Conservation (phyloP, 306 rosid genomes). For the Trifolium dubium region DNA sequence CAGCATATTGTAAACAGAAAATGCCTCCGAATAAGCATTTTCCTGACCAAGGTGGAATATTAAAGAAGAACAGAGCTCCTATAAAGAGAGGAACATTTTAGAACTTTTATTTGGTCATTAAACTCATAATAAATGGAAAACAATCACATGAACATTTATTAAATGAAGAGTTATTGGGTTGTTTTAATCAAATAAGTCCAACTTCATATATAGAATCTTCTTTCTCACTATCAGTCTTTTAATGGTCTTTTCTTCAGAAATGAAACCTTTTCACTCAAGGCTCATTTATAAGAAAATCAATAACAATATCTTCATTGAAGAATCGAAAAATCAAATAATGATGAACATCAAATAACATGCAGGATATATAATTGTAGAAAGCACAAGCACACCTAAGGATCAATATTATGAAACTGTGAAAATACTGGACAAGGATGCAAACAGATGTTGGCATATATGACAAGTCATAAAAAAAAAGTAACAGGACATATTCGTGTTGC, state of each 20-base stretch:
- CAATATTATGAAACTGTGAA: not conserved
- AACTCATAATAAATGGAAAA: constrained; percentile 26
- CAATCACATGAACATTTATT: not conserved
- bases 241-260: not conserved
- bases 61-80: constrained; percentile 83
- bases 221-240: constrained; percentile 16
- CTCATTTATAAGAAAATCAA: not conserved
- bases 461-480: constrained; percentile 18
- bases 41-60: constrained; percentile 71
- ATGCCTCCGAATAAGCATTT: constrained; percentile 79
- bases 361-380: constrained; percentile 16
- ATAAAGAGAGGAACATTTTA: constrained; percentile 30
- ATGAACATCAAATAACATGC: constrained; percentile 14
- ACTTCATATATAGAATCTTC: constrained; percentile 20
- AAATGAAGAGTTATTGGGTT: constrained; percentile 26
- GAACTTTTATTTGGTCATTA: constrained; percentile 33
- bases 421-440: constrained; percentile 17
- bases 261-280: constrained; percentile 17
- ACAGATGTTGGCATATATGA: not conserved
- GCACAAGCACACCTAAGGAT: constrained; percentile 15
- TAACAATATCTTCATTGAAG: constrained; percentile 14
- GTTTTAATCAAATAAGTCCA: constrained; percentile 17
- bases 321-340: not conserved
- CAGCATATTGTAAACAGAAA: constrained; percentile 78
- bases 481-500: constrained; percentile 3